Base-by-base conservation (phyloP, 1,284 basidiomycete genomes). In the Ceratobasidium sp. region DNA sequence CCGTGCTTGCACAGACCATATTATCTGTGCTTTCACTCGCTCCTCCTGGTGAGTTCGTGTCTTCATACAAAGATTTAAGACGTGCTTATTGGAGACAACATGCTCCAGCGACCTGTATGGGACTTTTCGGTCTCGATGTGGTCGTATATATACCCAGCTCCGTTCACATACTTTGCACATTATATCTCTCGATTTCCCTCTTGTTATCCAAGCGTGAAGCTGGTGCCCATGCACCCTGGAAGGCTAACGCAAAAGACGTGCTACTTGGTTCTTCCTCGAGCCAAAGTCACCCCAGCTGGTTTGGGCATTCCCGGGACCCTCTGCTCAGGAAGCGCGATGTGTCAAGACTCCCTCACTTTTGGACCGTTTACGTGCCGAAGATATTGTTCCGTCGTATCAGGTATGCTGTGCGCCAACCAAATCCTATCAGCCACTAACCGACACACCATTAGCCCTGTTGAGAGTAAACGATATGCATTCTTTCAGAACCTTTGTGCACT, bases 391-490 rank as follows among this genome's bases (percentile, higher is more conserved):
- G 62, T 13, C 62, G 41, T n/a, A 34, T 49, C 7, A 64, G 46
- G 62, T 51, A 59, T 5, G 56, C 37, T 22, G 7, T 13, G 34
- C 14, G 4, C 54, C n/a, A 19, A 8, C 16, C 16, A 9, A 19
- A 7, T 14, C 27, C 8, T 8, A 22, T 7, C 6, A 39, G 6
- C 34, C 16, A 22, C 27, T 19, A 3, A 39, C 16, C 29, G 3
- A 59, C 34, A 24, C 37, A 7, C n/a, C 19, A 14, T 34, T n/a
- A 66, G 64, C 49, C 49, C 31, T 27, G 64, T 66, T 5, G 49
- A 66, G 34, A 66, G 46, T 16, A 66, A 29, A n/a, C 48, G 49
- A 53, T 66, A 54, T 56, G 64, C 64, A 4, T 51, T 54, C 8
- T 54, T 66, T 41, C 64, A 43, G 29, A 66, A 66, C 31, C 19